Base-by-base conservation (phyloP, 2,329 filamentous ascomycete genomes). In the Proliferodiscus dingleyae region DNA sequence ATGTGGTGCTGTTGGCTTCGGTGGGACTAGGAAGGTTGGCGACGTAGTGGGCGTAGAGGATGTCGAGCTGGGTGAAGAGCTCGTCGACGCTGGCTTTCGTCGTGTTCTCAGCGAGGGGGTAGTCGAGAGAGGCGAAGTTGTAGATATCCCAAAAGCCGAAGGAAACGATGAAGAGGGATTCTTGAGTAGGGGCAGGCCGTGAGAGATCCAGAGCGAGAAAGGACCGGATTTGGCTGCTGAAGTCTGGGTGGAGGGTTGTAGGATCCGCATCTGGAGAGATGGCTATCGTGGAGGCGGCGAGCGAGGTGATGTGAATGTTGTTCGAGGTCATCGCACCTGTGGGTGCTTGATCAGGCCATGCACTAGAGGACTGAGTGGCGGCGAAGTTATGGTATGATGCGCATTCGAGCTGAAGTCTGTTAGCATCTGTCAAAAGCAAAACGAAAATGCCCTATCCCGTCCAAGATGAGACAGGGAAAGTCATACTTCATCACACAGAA, bases 101-200 rank as follows among this genome's bases (percentile, higher is more conserved):
- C 9, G 46, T 41, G 11, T 49, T 53, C 15, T 54, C 29, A 3
- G 45, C 55, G 4, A 52, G 24, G 0, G 32, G 6, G 11, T 50
- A 51, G 15, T 59, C 51, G 0, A 63, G 47, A 5, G 41, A 26
- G 1, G 61, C 52, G 24, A 57, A 59, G 18, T 59, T 47, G 26
- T 61, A 62, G 15, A 64, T 50, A 32, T 64, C 61, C 61, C 61
- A 64, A 16, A 61, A 56, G n/a, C 61, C 61, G 15, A 62, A 53
- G 7, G 59, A 61, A 2, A 64, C 6, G 11, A 61, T 41, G 33
- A 62, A 63, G 10, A 62, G 47, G 2, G 54, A 63, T 32, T 57
- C 52, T 9, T 15, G 41, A 2, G 54, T 43, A 21, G 40, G 40
- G 0, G 23, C 19, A n/a, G n/a, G n/a, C 8, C 18, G 41, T 3